phyloP scores from a whole-genome alignment of 2,329 filamentous ascomycete genomes.

The Graphiopsis chlorocephala region DNA sequence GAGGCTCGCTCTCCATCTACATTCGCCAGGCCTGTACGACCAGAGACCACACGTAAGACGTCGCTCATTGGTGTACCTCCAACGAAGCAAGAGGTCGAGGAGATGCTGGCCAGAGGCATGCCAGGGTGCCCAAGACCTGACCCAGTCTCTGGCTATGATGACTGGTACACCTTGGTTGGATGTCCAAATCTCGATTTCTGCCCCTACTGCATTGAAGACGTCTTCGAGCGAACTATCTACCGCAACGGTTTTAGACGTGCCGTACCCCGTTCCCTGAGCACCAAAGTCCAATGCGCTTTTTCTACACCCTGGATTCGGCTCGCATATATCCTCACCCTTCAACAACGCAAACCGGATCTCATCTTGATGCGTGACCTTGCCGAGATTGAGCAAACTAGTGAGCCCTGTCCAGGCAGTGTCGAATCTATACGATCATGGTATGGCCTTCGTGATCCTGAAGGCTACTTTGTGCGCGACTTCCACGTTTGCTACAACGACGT shows the following conservation, averaged over 20 bases:
- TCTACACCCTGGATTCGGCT: constrained; percentile 79
- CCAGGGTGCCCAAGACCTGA: constrained; percentile 68
- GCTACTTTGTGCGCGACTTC: constrained; percentile 68
- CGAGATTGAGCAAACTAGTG: constrained; percentile 55
- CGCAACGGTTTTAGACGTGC: constrained; percentile 63
- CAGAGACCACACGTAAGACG: constrained; percentile 9
- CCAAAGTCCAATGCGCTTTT: constrained; percentile 71
- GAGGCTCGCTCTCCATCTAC: constrained; percentile 17
- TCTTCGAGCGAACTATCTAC: constrained; percentile 68
- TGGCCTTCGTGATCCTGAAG: constrained; percentile 67
- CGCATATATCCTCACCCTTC: constrained; percentile 76
- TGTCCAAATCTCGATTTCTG: constrained; percentile 76
- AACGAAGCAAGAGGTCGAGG: constrained; percentile 46
- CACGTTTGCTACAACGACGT: constrained; percentile 73
- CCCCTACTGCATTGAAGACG: constrained; percentile 69
- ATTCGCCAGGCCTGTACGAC: constrained; percentile 9
- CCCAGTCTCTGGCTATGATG: constrained; percentile 62
- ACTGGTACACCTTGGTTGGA: constrained; percentile 77
- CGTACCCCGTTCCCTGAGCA: constrained; percentile 55
- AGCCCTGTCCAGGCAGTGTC: constrained; percentile 58
- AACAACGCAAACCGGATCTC: constrained; percentile 64
- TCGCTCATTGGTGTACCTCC: constrained; percentile 13
- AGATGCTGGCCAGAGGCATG: constrained; percentile 43
- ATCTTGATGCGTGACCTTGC: constrained; percentile 68
- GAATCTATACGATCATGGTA: constrained; percentile 67